Evolutionary conservation across 352 stramenopile genomes (phyloP), one percentile per base, ranked within the genome.

Genomic region (Halophytophthora batemanensis): DNA sequence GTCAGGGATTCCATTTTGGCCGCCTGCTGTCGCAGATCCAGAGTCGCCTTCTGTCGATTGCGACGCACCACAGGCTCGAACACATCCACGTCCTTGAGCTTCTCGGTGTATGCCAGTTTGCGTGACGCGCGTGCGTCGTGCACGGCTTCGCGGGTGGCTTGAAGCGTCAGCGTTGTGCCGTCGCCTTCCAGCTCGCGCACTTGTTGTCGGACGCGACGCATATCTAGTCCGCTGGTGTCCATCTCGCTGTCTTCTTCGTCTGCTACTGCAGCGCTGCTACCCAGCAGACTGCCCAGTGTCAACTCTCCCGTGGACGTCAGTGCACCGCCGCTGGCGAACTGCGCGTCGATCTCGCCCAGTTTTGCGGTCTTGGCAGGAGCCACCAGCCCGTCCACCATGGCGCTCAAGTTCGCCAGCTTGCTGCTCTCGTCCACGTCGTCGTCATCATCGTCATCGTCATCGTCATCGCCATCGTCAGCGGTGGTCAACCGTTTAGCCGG

Each of bases 21-120:
- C 23, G 82, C 87, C 56, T 98, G 94, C n/a, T 86, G 70, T 42
- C 93, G 90, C 53, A 98, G 96, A 71, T 98, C 92, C 39, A 98
- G 72, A 37, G 92, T 97, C 74, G 98, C 92, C 22, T 96, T 96
- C 64, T 98, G 71, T 14, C 95, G 84, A 64, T 98, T 97, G 42
- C 85, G 72, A 25, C 95, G 82, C 45, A 98, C 87, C 12, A 95
- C 84, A 0, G 94, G 73, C 42, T 91, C 87, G 74, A 96, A 98
- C 28, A 87, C 45, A 25, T 92, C 76, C 45, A 98, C 74, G 40
- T 98, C 86, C 43, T 97, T 77, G 17, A 71, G 73, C 56, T 95
- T 93, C 36, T 96, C 65, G 28, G 80, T 53, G 60, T 98, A 98
- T 37, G 82, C 75, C 21, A 97, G 66, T 56, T 97, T 96, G 6